phyloP scores from a whole-genome alignment of 106 monocot species.

The Dendrobium nobile region DNA sequence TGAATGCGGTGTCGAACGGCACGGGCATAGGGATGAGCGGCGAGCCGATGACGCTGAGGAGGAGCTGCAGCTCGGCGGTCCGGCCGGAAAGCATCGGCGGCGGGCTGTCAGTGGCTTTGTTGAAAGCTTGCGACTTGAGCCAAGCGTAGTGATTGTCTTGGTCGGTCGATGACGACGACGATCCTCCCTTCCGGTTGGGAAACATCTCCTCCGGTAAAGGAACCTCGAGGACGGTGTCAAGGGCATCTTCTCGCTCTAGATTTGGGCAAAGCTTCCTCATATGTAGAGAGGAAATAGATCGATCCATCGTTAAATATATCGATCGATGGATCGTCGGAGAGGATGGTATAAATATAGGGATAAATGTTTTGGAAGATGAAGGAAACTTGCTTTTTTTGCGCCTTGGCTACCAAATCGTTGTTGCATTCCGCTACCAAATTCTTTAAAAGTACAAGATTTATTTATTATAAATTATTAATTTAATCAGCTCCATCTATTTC shows the following conservation, averaged over 20 bases:
- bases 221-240: conserved; percentile 88
- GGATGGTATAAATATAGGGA: too few relatives aligned
- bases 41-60: conserved; percentile 76
- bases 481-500: too few relatives aligned
- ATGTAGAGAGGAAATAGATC: background rate
- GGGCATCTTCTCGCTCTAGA: conserved; percentile 63
- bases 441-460: too few relatives aligned
- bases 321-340: background rate
- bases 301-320: background rate
- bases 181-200: conserved; percentile 2
- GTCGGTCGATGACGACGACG: background rate
- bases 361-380: too few relatives aligned
- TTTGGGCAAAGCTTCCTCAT: conserved; percentile 92
- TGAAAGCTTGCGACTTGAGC: conserved; percentile 53
- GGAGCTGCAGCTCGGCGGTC: conserved; percentile 72
- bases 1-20: conserved; percentile 53
- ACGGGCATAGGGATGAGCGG: conserved; percentile 81
- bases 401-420: too few relatives aligned
- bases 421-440: too few relatives aligned
- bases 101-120: conserved; percentile 18
- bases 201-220: conserved; percentile 93
- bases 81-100: conserved; percentile 23
- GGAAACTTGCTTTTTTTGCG: too few relatives aligned
- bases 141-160: conserved; percentile 42
- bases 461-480: too few relatives aligned